Evolutionary conservation across 1,284 basidiomycete genomes (phyloP).

Genomic region (Flammula alnicola): DNA sequence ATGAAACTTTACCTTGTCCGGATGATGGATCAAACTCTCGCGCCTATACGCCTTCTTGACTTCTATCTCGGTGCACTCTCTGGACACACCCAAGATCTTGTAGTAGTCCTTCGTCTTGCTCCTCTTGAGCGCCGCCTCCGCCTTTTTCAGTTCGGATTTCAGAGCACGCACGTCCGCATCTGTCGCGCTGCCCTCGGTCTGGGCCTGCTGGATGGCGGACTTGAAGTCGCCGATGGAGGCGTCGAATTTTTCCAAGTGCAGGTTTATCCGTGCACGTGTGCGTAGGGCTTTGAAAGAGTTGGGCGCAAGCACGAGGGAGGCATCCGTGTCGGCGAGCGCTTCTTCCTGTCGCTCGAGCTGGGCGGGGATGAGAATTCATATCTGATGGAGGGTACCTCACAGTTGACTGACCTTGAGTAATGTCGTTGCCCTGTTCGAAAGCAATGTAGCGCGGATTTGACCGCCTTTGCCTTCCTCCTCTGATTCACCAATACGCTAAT

Average conservation of each 20-base stretch:
- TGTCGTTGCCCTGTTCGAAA: slow-evolving; percentile 86
- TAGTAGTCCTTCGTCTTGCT: slow-evolving; percentile 89
- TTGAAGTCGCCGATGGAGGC: slow-evolving; percentile 79
- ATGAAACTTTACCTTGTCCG: slow-evolving; percentile 70
- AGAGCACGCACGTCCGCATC: slow-evolving; percentile 69
- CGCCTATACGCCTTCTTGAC: slow-evolving; percentile 83
- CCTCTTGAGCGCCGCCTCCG: slow-evolving; percentile 76
- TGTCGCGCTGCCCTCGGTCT: slow-evolving; percentile 53
- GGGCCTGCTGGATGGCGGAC: slow-evolving; percentile 72
- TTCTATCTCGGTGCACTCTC: slow-evolving; percentile 67
- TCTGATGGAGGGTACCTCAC: slow-evolving; percentile 1
- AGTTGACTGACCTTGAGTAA: slow-evolving; percentile 63
- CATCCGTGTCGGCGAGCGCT: slow-evolving; percentile 73
- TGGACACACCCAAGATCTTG: slow-evolving; percentile 69
- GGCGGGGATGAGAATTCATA: slow-evolving; percentile 7
- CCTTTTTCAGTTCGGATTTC: slow-evolving; percentile 72
- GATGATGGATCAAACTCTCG: slow-evolving; percentile 83
- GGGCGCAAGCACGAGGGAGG: slow-evolving; percentile 66
- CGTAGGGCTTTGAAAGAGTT: slow-evolving; percentile 85
- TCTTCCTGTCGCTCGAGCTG: slow-evolving; percentile 70
- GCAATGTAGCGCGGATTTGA: slow-evolving; percentile 76
- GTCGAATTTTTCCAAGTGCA: slow-evolving; percentile 79
- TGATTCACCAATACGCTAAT: slow-evolving; percentile 61
- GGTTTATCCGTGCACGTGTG: slow-evolving; percentile 80
- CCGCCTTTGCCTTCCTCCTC: slow-evolving; percentile 77